Base-by-base conservation (phyloP, 2,329 filamentous ascomycete species). In the Colletotrichum shisoi region DNA sequence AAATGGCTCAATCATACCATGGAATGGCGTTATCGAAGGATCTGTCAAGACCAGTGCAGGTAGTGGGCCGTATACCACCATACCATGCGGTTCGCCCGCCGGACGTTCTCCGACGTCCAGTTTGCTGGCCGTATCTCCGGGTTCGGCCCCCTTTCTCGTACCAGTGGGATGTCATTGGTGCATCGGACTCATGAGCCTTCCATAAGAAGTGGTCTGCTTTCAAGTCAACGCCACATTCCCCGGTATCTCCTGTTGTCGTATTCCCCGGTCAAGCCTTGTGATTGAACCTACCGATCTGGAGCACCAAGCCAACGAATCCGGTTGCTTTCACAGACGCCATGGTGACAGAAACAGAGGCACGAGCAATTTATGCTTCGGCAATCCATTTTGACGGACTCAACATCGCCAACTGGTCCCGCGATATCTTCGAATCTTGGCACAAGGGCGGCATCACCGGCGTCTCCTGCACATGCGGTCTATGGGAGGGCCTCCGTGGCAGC, bases 311-410 rank as follows among this genome's bases (percentile, higher is more conserved):
- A 27, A 17, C 45, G 24, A 27, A 15, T 19, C 21, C 8, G 45
- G 15, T 48, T 24, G 8, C 45, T 24, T 21, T 1, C 5, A 45
- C 44, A 15, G 27, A 12, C 45, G 13, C 45, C 21, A 48, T 48
- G 45, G 73, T 76, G 3, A 73, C 75, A 24, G 77, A 79, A 73
- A 34, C 69, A 34, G 76, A 79, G 71, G 77, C 78, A 1, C 72
- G 73, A 19, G 74, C 71, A 5, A 77, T 79, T 34, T 79, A 79
- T 57, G 71, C 70, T n/a, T 72, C 73, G 7, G 70, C 76, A 31
- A 75, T 79, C 40, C 78, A 80, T 63, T 80, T 80, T 53, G 78
- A 80, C 59, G 78, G 78, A 3, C 73, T 80, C 19, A 79, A 80
- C 70, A 80, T 80, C 42, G 75, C 73, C 71, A 79, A 79, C 66